Conservation (phyloP, 176 grass and related monocot species). For the Bothriochloa decipiens region DNA sequence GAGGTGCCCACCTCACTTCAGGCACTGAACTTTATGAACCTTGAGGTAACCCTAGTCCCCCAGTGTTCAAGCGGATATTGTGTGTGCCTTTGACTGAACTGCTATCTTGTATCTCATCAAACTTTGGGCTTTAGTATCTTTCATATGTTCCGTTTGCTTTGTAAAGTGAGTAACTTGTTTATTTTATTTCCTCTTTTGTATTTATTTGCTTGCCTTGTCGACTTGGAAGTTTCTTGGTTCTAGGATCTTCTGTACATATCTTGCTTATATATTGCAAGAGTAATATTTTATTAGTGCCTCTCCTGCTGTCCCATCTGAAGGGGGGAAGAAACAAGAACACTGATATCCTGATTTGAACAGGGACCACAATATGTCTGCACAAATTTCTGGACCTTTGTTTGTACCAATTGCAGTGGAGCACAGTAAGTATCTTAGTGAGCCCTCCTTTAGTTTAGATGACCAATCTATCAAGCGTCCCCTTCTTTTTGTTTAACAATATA, state of each 20-base stretch:
- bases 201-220: slow-evolving; percentile 11
- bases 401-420: slow-evolving; percentile 97
- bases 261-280: background rate
- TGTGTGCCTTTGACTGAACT: background rate
- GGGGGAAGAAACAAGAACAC: slow-evolving; percentile 5
- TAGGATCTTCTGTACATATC: slow-evolving; percentile 6
- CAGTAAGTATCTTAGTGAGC: slow-evolving; percentile 74
- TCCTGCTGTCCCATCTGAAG: background rate
- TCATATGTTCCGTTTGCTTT: slow-evolving; percentile 35
- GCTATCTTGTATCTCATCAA: background rate
- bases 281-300: background rate
- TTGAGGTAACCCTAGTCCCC: slow-evolving; percentile 11
- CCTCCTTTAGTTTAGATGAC: slow-evolving; percentile 38
- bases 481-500: slow-evolving; percentile 28
- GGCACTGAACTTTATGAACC: background rate
- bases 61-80: background rate
- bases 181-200: slow-evolving; percentile 3
- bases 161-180: slow-evolving; percentile 22
- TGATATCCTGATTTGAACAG: slow-evolving; percentile 67
- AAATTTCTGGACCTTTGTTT: slow-evolving; percentile 97
- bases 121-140: background rate
- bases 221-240: background rate
- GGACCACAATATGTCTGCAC: slow-evolving; percentile 98
- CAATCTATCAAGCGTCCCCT: background rate
- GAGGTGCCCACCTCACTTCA: background rate